phyloP scores from a whole-genome alignment of 768 basidiomycete species.

The Sporobolomyces roseus region DNA sequence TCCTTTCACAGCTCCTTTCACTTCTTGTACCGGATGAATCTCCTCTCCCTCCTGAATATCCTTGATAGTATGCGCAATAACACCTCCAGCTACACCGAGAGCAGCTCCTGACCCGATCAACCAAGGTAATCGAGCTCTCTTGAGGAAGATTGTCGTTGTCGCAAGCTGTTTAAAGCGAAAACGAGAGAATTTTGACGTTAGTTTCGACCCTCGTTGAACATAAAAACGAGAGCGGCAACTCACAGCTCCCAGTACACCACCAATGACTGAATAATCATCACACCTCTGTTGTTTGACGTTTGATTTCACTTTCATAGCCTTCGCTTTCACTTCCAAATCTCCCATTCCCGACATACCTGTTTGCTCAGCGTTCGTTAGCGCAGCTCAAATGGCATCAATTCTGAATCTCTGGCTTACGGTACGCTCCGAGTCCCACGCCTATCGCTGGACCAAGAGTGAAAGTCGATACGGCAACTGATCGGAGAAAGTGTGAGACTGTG shows the following conservation, averaged over 20 bases:
- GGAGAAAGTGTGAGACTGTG: not conserved
- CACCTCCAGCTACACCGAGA: constrained; percentile 10
- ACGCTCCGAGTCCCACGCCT: constrained; percentile 8
- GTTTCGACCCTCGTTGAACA: not conserved
- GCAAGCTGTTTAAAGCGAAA: constrained; percentile 5
- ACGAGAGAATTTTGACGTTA: too few species aligned
- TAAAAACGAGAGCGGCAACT: not conserved
- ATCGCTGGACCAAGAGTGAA: constrained; percentile 13
- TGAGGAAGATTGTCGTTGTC: constrained; percentile 15
- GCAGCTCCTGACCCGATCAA: constrained; percentile 1
- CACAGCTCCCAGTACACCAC: constrained; percentile 16
- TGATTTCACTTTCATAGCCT: not conserved
- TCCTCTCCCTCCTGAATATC: constrained; percentile 13
- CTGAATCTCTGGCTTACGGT: too few species aligned
- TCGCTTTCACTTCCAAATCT: not conserved
- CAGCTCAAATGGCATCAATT: too few species aligned
- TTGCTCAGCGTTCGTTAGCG: too few species aligned
- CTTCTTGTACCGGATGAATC: constrained; percentile 6
- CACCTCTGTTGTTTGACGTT: not conserved
- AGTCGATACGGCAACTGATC: not conserved
- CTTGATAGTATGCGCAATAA: constrained; percentile 4
- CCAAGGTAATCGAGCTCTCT: constrained; percentile 2
- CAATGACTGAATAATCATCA: constrained; percentile 22
- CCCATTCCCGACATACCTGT: not conserved
- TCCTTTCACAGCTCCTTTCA: constrained; percentile 7